A percentile compares a stretch with the other conserved stretches of the same genome.
phyloP scores from a whole-genome alignment of 228 moss, liverwort and hornwort species.

The Sphagnum magellanicum region DNA sequence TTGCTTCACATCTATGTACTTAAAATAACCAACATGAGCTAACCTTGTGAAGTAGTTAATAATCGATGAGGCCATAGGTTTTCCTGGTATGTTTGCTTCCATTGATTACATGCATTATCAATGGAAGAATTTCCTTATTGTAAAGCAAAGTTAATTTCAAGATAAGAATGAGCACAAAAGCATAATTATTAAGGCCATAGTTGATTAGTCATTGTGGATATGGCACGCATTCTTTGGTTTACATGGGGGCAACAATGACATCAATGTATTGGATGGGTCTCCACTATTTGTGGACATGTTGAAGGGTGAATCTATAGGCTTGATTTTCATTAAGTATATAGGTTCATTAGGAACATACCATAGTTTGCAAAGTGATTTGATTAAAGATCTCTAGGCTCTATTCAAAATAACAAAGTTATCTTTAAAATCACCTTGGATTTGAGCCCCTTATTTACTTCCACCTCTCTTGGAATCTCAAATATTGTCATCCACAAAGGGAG shows the following conservation, averaged over 20 bases:
- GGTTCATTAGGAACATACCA: no score
- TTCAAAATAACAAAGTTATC: no score
- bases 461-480: no score
- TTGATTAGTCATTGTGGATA: constrained; percentile 5
- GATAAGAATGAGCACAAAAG: not conserved
- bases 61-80: not conserved
- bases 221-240: constrained; percentile 9
- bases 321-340: no score
- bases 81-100: constrained; percentile 1
- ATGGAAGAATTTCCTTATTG: constrained; percentile 2
- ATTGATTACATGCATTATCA: constrained; percentile 9
- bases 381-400: no score
- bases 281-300: constrained; percentile 1
- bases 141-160: not conserved
- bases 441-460: no score
- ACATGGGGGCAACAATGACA: constrained; percentile 5
- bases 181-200: constrained; percentile 5
- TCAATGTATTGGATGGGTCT: constrained; percentile 12
- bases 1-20: not conserved
- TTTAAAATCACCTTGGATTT: no score
- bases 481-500: no score
- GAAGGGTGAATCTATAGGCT: not conserved
- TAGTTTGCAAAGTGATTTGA: no score
- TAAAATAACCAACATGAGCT: not conserved
- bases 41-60: not conserved